Evolutionary conservation across 768 basidiomycete species (phyloP), one percentile per base, ranked within the genome.

Genomic region (Chiua virens): DNA sequence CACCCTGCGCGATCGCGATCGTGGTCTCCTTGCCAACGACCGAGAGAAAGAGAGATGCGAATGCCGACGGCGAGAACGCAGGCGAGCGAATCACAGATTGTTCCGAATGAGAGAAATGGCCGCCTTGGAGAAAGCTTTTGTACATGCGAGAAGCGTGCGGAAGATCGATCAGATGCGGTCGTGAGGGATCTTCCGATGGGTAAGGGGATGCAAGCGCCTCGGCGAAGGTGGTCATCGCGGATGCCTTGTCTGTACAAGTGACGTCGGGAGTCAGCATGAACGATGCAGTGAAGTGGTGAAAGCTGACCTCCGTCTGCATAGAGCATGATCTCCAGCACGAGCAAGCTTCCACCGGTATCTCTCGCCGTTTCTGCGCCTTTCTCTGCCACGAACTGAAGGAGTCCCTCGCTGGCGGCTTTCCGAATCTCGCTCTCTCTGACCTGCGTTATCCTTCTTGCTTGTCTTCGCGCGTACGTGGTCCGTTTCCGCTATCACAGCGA

Each of bases 41-140:
- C 14, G 74, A 65, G 21, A 87, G 68, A 61, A 90, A 87, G 11
- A 70, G 63, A 4, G 70, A 67, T 0, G 87, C 89, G 55, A 92
- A 92, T 2, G 67, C 69, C 1, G 68, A 63, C 0, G 85, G 72
- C 18, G 85, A 81, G 77, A 86, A 92, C 1, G 67, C 57, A 3
- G 77, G 59, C 3, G 79, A 74, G 8, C 67, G 76, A 28, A 79
- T 77, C 34, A 95, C 73, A 3, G 77, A 54, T 20, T 77, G 76
- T 3, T 82, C 78, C 0, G 78, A 65, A 28, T 83, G 85, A 53
- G 82, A 84, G 70, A 85, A 97, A 64, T 95, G 92, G 0, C 94
- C 94, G 6, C 94, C 94, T 64, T 95, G 92, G 1, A 97, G 76
- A 7, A 97, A 81, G 7, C 83, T 84, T 66, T 97, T 97, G 78